Evolutionary conservation across 2,329 filamentous ascomycete species (phyloP).

Genomic region (Neofusicoccum umdonicola): DNA sequence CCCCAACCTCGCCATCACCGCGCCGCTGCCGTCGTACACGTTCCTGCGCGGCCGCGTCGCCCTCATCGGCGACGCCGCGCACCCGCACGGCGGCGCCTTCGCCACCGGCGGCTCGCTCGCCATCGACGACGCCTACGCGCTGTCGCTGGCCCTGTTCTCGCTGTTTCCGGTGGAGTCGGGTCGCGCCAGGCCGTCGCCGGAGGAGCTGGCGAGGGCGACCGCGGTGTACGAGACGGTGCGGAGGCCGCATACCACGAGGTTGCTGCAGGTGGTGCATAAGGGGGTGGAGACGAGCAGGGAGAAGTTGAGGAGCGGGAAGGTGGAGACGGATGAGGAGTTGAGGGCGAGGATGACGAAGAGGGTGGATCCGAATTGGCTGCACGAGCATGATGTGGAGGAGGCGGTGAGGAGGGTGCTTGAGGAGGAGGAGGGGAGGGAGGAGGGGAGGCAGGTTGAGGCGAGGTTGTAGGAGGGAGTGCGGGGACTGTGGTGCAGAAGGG

Average conservation of each 20-base stretch:
- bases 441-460: background rate
- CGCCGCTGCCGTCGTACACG: slow-evolving; percentile 29
- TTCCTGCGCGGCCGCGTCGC: slow-evolving; percentile 29
- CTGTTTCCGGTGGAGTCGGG: slow-evolving; percentile 12
- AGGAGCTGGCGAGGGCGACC: slow-evolving; percentile 23
- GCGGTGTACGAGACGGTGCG: slow-evolving; percentile 35
- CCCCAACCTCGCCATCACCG: slow-evolving; percentile 34
- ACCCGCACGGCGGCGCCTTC: slow-evolving; percentile 39
- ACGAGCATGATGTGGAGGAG: slow-evolving; percentile 30
- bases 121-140: slow-evolving; percentile 40
- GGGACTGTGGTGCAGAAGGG: too few species aligned
- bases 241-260: slow-evolving; percentile 35
- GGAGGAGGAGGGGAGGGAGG: background rate
- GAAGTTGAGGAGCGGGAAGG: background rate
- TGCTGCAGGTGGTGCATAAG: slow-evolving; percentile 26
- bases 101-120: slow-evolving; percentile 41
- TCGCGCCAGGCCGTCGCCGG: background rate
- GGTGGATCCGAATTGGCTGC: slow-evolving; percentile 25
- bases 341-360: slow-evolving; percentile 23
- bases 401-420: slow-evolving; percentile 17
- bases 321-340: slow-evolving; percentile 19
- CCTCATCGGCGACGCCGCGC: slow-evolving; percentile 39
- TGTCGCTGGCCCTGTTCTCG: slow-evolving; percentile 25
- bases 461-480: background rate
- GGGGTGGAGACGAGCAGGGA: slow-evolving; percentile 23